Base-by-base conservation (phyloP, 257 asterid genomes). In the Eustoma russellianum region DNA sequence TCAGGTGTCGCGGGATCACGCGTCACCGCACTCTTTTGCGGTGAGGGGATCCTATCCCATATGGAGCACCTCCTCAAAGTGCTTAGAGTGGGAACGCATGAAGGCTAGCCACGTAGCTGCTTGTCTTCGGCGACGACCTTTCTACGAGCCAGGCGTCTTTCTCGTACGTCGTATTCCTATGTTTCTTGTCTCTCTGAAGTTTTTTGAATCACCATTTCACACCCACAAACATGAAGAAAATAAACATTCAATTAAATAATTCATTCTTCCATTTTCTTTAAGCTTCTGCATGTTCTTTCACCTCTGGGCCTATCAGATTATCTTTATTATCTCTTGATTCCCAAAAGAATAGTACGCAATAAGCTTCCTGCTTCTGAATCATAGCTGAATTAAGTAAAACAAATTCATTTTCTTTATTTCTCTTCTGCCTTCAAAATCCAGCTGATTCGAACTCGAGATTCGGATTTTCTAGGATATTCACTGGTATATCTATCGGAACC, bases 291-390 rank as follows among this genome's bases (percentile, higher is more conserved):
- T 56, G 33, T 64, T 38, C 41, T 62, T 53, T 66, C 60, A 46
- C 17, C 48, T 57, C 61, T 68, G 69, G 76, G 80, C 83, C 77
- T 73, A 60, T 66, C n/a, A 33, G 71, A 65, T 75, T 70, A 77
- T 54, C 38, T 47, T 66, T 66, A 35, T 38, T 5, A 12, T 30
- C 34, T 53, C 15, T 4, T 51, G 30, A 24, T 24, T 24, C 10
- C 10, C 43, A 17, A 24, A 48, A 30, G 17, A 46, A 7, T 46
- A n/a, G n/a, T n/a, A 47, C 12, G 4, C 40, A 48, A 15, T 2
- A 24, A 46, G 17, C 52, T 48, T 34, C 16, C 35, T 4, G 1
- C 41, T 30, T 33, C 5, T 60, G 16, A n/a, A 4, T n/a, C n/a
- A n/a, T n/a, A n/a, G n/a, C n/a, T 24, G 30, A 24, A 24, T 24